These are phyloP conservation scores for Chlorella sorokiniana DNA, from an alignment of 139 green algal genomes.

Conservation along the genomic window DNA sequence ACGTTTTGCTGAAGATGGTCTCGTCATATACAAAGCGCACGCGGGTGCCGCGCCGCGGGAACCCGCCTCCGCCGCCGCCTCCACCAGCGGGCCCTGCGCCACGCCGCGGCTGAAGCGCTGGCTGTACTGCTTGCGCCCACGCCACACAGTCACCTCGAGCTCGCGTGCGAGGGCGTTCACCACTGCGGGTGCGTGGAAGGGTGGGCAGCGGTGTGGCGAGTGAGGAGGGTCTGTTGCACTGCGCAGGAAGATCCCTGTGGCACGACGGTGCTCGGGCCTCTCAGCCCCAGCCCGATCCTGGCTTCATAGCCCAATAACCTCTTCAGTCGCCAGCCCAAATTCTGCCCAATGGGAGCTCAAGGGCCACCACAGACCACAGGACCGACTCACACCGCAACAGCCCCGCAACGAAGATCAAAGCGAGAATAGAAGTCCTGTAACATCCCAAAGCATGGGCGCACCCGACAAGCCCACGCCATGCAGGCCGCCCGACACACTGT, in stretches of 20 bases:
- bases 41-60: slow-evolving; percentile 56
- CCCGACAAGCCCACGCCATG: slow-evolving; percentile 95
- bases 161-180: slow-evolving; percentile 89
- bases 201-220: not conserved
- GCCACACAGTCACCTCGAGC: slow-evolving; percentile 79
- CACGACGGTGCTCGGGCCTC: no score
- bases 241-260: no score
- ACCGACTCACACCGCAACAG: no score
- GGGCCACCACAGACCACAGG: no score
- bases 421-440: not conserved
- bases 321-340: no score
- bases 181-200: not conserved
- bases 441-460: not conserved
- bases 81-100: slow-evolving; percentile 33
- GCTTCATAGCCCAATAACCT: no score
- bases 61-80: slow-evolving; percentile 6
- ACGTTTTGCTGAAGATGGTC: slow-evolving; percentile 72
- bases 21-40: slow-evolving; percentile 90
- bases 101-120: slow-evolving; percentile 79
- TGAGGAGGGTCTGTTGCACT: no score
- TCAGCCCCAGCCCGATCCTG: no score
- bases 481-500: slow-evolving; percentile 90
- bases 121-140: slow-evolving; percentile 59
- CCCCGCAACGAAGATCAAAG: not conserved
- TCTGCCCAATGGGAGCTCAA: no score